Evolutionary conservation across 495 filamentous ascomycete genomes (phyloP), one percentile per base, ranked within the genome.

Genomic region (Aspergillus campestris): DNA sequence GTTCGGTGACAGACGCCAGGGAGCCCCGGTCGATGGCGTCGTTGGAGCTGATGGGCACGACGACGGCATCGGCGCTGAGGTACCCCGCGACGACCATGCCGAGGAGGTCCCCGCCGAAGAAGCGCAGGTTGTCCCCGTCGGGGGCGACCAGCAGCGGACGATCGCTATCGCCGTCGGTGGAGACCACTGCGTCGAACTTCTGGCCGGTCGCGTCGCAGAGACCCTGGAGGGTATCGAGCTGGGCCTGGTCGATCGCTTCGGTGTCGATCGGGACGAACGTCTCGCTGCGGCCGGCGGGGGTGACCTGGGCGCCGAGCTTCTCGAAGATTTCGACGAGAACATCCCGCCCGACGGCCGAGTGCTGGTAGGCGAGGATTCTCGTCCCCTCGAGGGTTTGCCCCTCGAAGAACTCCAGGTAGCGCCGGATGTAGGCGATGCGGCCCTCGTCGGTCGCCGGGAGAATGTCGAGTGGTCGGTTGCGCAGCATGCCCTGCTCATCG

Each of bases 261-360:
- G 58, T 61, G 30, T 61, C 58, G 36, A 58, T 61, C 3, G 58
- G 58, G 7, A 61, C 50, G 27, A 61, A 61, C 6, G 50, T 58
- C 11, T 61, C 55, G 31, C 58, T 61, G 33, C 55, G 55, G 3
- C 58, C 58, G 5, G 45, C 48, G 11, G 58, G 47, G 30, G 40
- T 40, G 10, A 58, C 58, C 24, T 51, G 43, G 2, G 58, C 58
- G 2, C 55, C 58, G 9, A 61, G 41, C 11, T 47, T 38, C 28
- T 56, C 24, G n/a, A 56, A 36, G 8, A 61, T 33, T 12, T 58
- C 51, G 5, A 53, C 55, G 0, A 54, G 27, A 6, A 55, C 42
- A 46, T 59, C 55, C 4, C 58, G 52, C 6, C 58, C 58, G 30
- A 61, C 58, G 12, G 56, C 58, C 8, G 56, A 61, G 39, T 59